Evolutionary conservation across 2,329 filamentous ascomycete species (phyloP), one percentile per base, ranked within the genome.

Genomic region (Alternaria panax): DNA sequence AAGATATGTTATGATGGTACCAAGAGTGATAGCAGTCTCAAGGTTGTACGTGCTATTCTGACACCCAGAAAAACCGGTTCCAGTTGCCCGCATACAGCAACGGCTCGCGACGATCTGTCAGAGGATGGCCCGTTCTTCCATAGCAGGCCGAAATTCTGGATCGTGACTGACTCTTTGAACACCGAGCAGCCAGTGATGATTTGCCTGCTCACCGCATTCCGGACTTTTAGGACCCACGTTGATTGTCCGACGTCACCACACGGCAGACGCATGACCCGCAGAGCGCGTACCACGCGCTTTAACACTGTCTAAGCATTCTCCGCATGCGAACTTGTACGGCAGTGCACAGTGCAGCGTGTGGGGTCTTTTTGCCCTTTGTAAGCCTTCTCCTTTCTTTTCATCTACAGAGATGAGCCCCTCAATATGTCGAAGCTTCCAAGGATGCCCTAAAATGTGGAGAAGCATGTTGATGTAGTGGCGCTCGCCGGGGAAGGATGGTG

Each of bases 391-490:
- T 51, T 20, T 20, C 46, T 51, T 55, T 56, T 72, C 69, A 75
- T 74, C 45, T 74, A 68, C 56, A 30, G 59, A 71, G 48, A 74
- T 59, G 57, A 55, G 50, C 25, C 45, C 47, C 38, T 63, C 55
- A 57, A 59, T 62, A 62, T 60, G 50, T 63, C 42, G 50, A 57
- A 47, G 51, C 51, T 52, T 61, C 32, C 28, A 57, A 48, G 48
- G 51, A 61, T 55, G 55, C 51, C 62, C 62, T 62, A 66, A 67
- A 67, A 64, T 73, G 71, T 70, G 71, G 73, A 70, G 70, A 68
- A 70, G 67, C 36, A 30, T 50, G 67, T 69, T 69, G 71, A 72
- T 66, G 47, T 20, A 45, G 54, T 56, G 57, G 63, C 45, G 46
- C 43, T 43, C 47, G 65, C 57, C 59, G 57, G 51, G 60, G 51